Evolutionary conservation across 2,329 filamentous ascomycete species (phyloP).

Genomic region (Apiospora aurea): DNA sequence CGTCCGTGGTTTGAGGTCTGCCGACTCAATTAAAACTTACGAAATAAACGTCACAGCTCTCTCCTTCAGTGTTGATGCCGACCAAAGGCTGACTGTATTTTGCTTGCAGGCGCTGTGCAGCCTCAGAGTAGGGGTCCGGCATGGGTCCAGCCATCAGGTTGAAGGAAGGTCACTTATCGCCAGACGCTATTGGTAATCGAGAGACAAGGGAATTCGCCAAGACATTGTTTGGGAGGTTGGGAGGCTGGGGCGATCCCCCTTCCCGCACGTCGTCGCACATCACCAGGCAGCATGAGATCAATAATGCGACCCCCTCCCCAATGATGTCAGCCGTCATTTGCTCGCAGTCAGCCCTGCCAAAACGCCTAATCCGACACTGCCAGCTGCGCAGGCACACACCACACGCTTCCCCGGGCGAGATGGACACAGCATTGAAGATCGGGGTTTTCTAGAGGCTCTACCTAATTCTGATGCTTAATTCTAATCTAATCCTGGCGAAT

Average conservation of each 20-base stretch:
- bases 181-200: neutral
- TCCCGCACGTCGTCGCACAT: neutral
- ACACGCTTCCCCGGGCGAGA: neutral
- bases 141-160: conserved; percentile 23
- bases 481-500: conserved; percentile 10
- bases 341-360: conserved; percentile 7
- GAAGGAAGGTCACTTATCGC: neutral
- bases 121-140: conserved; percentile 24
- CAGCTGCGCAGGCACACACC: conserved; percentile 4
- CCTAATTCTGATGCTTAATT: neutral
- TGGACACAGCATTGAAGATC: neutral
- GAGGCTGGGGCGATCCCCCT: neutral
- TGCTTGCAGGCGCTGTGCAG: neutral
- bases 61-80: neutral
- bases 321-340: conserved; percentile 7
- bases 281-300: conserved; percentile 3
- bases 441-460: neutral
- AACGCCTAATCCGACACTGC: neutral
- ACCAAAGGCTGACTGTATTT: neutral
- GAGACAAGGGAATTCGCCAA: conserved; percentile 8
- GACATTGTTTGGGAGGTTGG: neutral
- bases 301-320: conserved; percentile 19
- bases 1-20: neutral
- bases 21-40: neutral
- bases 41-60: neutral